phyloP scores from a whole-genome alignment of 2,329 filamentous ascomycete species.

The Exophiala oligosperma region DNA sequence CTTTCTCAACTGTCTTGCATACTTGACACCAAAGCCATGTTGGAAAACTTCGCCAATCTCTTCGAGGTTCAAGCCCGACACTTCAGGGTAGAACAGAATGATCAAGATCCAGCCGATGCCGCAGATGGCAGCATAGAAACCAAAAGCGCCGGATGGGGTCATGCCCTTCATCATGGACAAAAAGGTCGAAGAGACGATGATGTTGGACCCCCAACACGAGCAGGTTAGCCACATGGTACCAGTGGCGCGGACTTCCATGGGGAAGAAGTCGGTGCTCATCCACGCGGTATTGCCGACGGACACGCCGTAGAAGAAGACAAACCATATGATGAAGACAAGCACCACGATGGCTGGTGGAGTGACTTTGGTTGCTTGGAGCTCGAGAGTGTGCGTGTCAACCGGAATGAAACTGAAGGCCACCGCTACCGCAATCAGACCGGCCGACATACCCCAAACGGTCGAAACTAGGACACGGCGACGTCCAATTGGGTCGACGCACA shows the following conservation, averaged over 20 bases:
- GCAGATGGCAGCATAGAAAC: slow-evolving; percentile 73
- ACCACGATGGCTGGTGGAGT: slow-evolving; percentile 54
- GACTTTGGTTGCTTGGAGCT: slow-evolving; percentile 23
- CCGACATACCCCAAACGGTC: slow-evolving; percentile 80
- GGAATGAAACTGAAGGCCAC: slow-evolving; percentile 68
- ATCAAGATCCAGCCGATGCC: slow-evolving; percentile 65
- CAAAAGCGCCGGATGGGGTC: slow-evolving; percentile 74
- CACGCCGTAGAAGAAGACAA: slow-evolving; percentile 80
- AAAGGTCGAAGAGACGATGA: slow-evolving; percentile 81
- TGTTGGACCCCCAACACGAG: slow-evolving; percentile 89
- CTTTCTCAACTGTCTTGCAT: slow-evolving; percentile 36
- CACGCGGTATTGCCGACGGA: slow-evolving; percentile 90
- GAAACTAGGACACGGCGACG: slow-evolving; percentile 76
- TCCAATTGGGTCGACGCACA: slow-evolving; percentile 80
- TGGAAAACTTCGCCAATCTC: slow-evolving; percentile 72
- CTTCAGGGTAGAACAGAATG: slow-evolving; percentile 81
- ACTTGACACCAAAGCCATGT: slow-evolving; percentile 69
- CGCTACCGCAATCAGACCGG: slow-evolving; percentile 69
- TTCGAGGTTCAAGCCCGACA: slow-evolving; percentile 76
- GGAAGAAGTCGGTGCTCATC: slow-evolving; percentile 93
- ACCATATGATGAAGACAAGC: slow-evolving; percentile 73
- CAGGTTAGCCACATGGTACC: slow-evolving; percentile 64
- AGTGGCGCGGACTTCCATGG: slow-evolving; percentile 62
- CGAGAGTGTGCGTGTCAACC: slow-evolving; percentile 23
- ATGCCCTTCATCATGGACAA: slow-evolving; percentile 79